phyloP scores from a whole-genome alignment of 805 yeast species.

The Maudiozyma bulderi region DNA sequence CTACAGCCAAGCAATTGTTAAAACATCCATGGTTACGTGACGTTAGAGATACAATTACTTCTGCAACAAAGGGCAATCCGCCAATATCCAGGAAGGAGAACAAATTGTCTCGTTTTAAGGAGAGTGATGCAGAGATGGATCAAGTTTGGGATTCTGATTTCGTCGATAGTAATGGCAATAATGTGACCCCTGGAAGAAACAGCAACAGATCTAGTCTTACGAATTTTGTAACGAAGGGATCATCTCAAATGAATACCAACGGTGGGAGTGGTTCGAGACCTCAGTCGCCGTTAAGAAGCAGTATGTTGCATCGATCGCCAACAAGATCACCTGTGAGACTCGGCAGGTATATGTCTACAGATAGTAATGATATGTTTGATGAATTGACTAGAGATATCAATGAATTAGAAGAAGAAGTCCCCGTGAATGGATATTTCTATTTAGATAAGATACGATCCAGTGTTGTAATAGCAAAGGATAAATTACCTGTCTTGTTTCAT shows the following conservation, averaged over 20 bases:
- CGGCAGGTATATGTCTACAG: neutral
- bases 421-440: slow-evolving; percentile 4
- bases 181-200: slow-evolving; percentile 8
- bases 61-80: neutral
- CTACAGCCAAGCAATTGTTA: slow-evolving; percentile 51
- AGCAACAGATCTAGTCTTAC: neutral
- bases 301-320: neutral
- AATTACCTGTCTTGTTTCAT: slow-evolving; percentile 1
- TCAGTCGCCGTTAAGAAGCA: neutral
- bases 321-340: neutral
- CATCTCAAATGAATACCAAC: neutral
- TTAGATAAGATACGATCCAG: slow-evolving; percentile 2
- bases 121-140: slow-evolving; percentile 14
- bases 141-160: slow-evolving; percentile 25
- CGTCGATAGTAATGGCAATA: slow-evolving; percentile 10
- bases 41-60: slow-evolving; percentile 3
- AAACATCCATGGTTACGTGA: slow-evolving; percentile 43
- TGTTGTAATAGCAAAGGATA: neutral
- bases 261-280: neutral
- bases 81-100: slow-evolving; percentile 3
- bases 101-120: slow-evolving; percentile 20
- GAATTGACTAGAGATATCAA: neutral
- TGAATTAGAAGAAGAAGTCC: neutral
- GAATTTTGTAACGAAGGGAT: neutral
- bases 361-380: neutral